Conservation (phyloP, 495 filamentous ascomycete genomes). For the Aspergillus nidulans region DNA sequence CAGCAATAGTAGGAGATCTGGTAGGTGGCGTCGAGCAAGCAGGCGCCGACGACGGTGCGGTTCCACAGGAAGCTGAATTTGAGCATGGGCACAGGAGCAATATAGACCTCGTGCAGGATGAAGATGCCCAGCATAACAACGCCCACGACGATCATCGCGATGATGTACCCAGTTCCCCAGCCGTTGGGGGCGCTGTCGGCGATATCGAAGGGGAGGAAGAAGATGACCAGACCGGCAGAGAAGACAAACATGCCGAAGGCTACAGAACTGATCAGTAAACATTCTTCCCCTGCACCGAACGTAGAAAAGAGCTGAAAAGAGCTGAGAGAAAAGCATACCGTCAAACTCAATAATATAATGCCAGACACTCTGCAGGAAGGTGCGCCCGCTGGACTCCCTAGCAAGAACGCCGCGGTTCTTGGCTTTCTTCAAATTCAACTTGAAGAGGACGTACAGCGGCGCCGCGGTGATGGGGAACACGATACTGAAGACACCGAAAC, state of each 20-base stretch:
- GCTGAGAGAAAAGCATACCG: slow-evolving; percentile 25
- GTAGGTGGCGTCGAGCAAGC: slow-evolving; percentile 50
- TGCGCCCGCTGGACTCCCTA: slow-evolving; percentile 34
- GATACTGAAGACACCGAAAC: slow-evolving; percentile 54
- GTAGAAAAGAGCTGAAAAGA: too few species aligned
- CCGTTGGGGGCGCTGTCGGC: slow-evolving; percentile 37
- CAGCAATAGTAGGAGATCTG: slow-evolving; percentile 53
- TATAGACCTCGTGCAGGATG: slow-evolving; percentile 49
- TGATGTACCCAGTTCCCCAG: slow-evolving; percentile 51
- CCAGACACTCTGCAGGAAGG: slow-evolving; percentile 33
- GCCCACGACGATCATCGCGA: slow-evolving; percentile 56
- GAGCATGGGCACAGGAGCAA: slow-evolving; percentile 55
- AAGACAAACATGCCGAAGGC: slow-evolving; percentile 54
- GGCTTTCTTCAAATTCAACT: slow-evolving; percentile 52
- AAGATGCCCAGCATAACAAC: slow-evolving; percentile 51
- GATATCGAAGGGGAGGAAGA: slow-evolving; percentile 59
- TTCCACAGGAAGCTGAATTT: slow-evolving; percentile 52
- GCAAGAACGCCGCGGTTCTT: slow-evolving; percentile 31
- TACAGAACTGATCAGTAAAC: slow-evolving; percentile 16
- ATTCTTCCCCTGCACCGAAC: too few species aligned
- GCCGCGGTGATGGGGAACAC: slow-evolving; percentile 49
- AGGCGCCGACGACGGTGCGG: slow-evolving; percentile 62
- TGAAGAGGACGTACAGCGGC: slow-evolving; percentile 46
- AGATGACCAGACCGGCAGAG: slow-evolving; percentile 50
- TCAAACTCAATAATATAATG: slow-evolving; percentile 59